Percentiles rank a stretch among this genome's conserved stretches.
Conservation (phyloP, 768 basidiomycete genomes). For the Lactifluus pinguis region DNA sequence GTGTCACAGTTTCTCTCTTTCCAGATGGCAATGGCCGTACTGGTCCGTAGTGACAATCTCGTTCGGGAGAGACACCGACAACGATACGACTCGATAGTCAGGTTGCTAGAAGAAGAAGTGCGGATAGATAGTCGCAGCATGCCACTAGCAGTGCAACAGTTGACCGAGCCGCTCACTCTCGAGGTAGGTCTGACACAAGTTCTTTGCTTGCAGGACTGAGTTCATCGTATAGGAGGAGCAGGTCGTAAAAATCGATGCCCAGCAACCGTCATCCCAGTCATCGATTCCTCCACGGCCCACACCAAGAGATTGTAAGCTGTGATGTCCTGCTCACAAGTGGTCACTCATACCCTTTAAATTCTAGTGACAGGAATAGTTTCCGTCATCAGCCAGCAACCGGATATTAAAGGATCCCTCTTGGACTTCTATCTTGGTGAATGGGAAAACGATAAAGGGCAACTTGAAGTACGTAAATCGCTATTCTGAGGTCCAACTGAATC, state of each 20-base stretch:
- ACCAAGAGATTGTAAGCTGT: background rate
- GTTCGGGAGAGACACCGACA: too few species aligned
- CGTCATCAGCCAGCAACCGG: constrained; percentile 24
- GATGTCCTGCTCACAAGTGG: background rate
- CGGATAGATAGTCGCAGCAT: background rate
- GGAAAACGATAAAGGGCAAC: constrained; percentile 32
- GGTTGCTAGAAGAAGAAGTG: background rate
- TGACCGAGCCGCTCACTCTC: background rate
- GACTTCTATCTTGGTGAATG: constrained; percentile 36
- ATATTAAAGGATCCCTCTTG: constrained; percentile 31
- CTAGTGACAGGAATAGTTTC: constrained; percentile 26
- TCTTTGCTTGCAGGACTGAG: background rate
- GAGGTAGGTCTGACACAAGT: background rate
- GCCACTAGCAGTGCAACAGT: background rate
- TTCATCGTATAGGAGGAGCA: background rate
- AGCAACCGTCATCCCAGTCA: background rate
- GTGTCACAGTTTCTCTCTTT: background rate
- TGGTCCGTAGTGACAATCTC: background rate
- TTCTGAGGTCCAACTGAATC: background rate
- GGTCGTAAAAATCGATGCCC: background rate
- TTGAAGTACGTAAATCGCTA: constrained; percentile 25
- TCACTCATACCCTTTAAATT: background rate
- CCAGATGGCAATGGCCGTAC: background rate
- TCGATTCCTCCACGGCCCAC: background rate
- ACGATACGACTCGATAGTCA: too few species aligned